phyloP scores from a whole-genome alignment of 352 stramenopile genomes.

The Pythium apleroticum region DNA sequence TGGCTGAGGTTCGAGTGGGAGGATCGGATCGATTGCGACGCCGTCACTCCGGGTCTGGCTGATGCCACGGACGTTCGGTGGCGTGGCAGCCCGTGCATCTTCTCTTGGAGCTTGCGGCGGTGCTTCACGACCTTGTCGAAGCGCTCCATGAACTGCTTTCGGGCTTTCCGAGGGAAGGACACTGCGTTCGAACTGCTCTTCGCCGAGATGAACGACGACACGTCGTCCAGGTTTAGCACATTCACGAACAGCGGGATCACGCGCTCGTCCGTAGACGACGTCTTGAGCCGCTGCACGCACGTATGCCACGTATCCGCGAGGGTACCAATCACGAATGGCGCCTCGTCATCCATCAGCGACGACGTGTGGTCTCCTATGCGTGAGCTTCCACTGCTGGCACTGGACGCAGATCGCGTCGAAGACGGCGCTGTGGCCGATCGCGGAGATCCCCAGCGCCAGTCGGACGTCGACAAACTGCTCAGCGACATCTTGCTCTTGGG shows the following conservation, averaged over 20 bases:
- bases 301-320: conserved; percentile 70
- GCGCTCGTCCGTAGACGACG: conserved; percentile 49
- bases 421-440: conserved; percentile 20
- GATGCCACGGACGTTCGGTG: conserved; percentile 8
- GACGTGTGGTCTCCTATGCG: conserved; percentile 1
- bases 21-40: conserved; percentile 17
- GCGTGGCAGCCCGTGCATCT: background rate
- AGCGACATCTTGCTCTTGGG: conserved; percentile 61
- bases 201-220: conserved; percentile 47
- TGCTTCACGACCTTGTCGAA: conserved; percentile 72
- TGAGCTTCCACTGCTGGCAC: conserved; percentile 17
- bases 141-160: conserved; percentile 69
- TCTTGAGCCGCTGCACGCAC: conserved; percentile 49
- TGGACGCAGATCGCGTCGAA: conserved; percentile 19
- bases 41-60: background rate
- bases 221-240: conserved; percentile 64
- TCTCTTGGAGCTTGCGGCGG: conserved; percentile 59
- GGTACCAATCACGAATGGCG: conserved; percentile 66
- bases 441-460: conserved; percentile 63
- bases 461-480: conserved; percentile 43
- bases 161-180: conserved; percentile 69
- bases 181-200: conserved; percentile 61
- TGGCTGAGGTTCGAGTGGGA: conserved; percentile 8
- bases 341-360: conserved; percentile 34
- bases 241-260: conserved; percentile 59